A percentile compares a stretch with the other conserved stretches of the same genome.
Evolutionary conservation across 192 early-diverging fungal species (phyloP).

Genomic region (Obelidium mucronatum): DNA sequence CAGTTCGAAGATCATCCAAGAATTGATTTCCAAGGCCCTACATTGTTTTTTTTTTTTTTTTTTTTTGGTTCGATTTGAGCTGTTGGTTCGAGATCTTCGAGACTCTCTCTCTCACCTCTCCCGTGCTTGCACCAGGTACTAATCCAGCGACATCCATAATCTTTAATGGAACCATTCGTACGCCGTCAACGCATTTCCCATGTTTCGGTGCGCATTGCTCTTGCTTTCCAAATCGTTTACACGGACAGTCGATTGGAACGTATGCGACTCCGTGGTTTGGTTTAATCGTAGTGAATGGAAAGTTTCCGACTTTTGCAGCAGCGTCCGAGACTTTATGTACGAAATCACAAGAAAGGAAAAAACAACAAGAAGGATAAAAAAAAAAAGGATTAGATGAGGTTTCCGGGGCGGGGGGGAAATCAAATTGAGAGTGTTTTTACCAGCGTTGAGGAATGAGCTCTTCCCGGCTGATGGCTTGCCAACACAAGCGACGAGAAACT

Average conservation of each 20-base stretch:
- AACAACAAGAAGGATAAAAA: no score
- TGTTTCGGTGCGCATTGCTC: slow-evolving; percentile 74
- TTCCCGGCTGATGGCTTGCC: slow-evolving; percentile 72
- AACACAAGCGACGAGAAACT: slow-evolving; percentile 43
- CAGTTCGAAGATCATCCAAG: slow-evolving; percentile 79
- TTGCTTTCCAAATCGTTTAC: slow-evolving; percentile 59
- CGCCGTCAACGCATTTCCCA: slow-evolving; percentile 72
- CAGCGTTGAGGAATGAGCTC: slow-evolving; percentile 81
- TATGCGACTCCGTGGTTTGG: slow-evolving; percentile 67
- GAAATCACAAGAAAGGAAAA: background rate
- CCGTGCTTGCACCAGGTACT: slow-evolving; percentile 82
- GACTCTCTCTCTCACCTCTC: slow-evolving; percentile 74
- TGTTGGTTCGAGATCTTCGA: no score
- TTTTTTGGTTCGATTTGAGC: no score
- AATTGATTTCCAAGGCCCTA: no score
- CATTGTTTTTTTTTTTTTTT: no score
- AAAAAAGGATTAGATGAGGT: no score
- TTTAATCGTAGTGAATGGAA: slow-evolving; percentile 87
- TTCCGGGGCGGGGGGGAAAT: no score
- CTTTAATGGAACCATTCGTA: slow-evolving; percentile 71
- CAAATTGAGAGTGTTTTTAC: no score
- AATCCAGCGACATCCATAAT: slow-evolving; percentile 85
- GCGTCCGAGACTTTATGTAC: slow-evolving; percentile 74
- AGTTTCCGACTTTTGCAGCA: slow-evolving; percentile 83
- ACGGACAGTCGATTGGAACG: slow-evolving; percentile 77